Evolutionary conservation across 345 rosid species (phyloP).

Genomic region (Capsella bursapastoris): DNA sequence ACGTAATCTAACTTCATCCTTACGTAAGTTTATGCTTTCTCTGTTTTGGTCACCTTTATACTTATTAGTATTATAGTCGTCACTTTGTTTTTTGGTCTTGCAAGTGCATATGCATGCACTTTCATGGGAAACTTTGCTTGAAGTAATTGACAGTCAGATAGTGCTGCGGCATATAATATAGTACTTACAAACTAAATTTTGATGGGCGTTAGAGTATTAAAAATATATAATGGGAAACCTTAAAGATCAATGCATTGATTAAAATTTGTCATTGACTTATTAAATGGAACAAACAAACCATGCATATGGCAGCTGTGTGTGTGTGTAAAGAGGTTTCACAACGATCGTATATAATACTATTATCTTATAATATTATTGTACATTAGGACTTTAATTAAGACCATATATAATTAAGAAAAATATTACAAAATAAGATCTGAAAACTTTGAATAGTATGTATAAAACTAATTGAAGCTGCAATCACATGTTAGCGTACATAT

Average conservation of each 20-base stretch:
- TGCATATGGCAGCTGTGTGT: constrained; percentile 16
- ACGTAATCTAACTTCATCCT: constrained; percentile 27
- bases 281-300: constrained; percentile 27
- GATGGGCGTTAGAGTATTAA: not conserved
- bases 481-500: constrained; percentile 23
- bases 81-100: not conserved
- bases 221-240: not conserved
- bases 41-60: constrained; percentile 1
- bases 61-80: no score
- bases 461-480: constrained; percentile 15
- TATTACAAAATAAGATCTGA: not conserved
- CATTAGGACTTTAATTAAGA: not conserved
- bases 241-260: constrained; percentile 23
- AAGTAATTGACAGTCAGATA: not conserved
- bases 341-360: not conserved
- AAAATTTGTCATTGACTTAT: constrained; percentile 5
- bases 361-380: not conserved
- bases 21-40: constrained; percentile 27
- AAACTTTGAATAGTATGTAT: not conserved
- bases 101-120: not conserved
- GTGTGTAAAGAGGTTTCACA: not conserved
- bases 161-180: constrained; percentile 1
- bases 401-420: not conserved
- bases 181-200: not conserved
- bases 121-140: constrained; percentile 18